A percentile compares a stretch with the other conserved stretches of the same genome.
phyloP scores from a whole-genome alignment of 768 basidiomycete species.

The Holtermanniella nyarrowii region DNA sequence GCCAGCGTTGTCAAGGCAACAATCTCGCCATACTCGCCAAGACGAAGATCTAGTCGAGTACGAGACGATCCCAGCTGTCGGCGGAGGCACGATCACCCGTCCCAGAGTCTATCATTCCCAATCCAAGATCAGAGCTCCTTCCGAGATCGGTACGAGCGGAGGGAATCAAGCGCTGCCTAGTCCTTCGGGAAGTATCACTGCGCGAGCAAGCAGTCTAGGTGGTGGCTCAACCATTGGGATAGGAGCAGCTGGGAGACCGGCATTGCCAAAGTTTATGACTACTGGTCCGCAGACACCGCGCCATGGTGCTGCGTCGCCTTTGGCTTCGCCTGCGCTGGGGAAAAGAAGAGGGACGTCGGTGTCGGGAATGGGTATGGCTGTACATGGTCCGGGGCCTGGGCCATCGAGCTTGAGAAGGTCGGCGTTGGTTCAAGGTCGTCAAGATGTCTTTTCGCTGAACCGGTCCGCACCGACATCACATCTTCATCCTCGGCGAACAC shows the following conservation, averaged over 20 bases:
- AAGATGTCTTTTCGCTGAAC: background rate
- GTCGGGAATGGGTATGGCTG: background rate
- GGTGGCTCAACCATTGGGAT: conserved; percentile 35
- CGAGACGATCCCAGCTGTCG: conserved; percentile 82
- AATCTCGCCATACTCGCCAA: conserved; percentile 2
- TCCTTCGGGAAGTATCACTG: conserved; percentile 36
- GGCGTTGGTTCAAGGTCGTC: background rate
- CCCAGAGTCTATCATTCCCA: conserved; percentile 80
- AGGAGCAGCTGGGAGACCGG: background rate
- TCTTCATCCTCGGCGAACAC: background rate
- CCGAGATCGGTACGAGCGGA: conserved; percentile 30
- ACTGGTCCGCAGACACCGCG: background rate
- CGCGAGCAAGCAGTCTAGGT: conserved; percentile 33
- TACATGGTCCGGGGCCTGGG: too few relatives aligned
- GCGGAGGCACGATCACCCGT: conserved; percentile 74
- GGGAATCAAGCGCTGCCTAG: conserved; percentile 23
- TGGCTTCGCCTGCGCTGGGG: background rate
- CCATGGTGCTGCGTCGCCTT: too few relatives aligned
- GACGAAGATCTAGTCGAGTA: conserved; percentile 49
- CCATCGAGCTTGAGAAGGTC: background rate
- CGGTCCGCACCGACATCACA: too few relatives aligned
- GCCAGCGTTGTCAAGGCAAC: conserved; percentile 2
- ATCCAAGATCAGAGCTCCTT: conserved; percentile 55
- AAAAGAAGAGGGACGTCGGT: background rate
- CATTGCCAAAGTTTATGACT: background rate